A percentile compares a stretch with the other conserved stretches of the same genome.
Evolutionary conservation across 805 yeast genomes (phyloP).

Genomic region (Lachancea mirantina): DNA sequence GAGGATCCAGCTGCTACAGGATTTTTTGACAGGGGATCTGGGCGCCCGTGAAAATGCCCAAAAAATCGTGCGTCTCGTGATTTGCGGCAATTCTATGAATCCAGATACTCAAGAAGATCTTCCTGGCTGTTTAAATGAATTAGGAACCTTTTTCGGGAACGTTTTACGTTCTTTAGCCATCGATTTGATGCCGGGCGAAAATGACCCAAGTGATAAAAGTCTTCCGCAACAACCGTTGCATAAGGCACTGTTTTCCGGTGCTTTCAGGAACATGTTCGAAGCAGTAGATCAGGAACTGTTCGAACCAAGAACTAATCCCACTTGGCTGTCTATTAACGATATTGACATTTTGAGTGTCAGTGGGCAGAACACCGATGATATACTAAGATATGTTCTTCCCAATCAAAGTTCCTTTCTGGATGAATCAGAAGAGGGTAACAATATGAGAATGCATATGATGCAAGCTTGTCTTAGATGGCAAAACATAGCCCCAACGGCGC

Average conservation of each 20-base stretch:
- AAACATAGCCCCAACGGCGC: conserved; percentile 87
- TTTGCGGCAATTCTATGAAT: conserved; percentile 67
- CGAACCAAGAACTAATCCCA: conserved; percentile 61
- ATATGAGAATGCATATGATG: conserved; percentile 45
- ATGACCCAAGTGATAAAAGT: conserved; percentile 78
- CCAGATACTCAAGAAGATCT: conserved; percentile 30
- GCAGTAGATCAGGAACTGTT: conserved; percentile 32
- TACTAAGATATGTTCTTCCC: conserved; percentile 56
- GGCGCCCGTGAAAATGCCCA: conserved; percentile 33
- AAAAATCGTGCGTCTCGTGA: conserved; percentile 43
- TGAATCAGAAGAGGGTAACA: conserved; percentile 16
- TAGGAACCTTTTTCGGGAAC: conserved; percentile 55
- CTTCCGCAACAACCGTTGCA: conserved; percentile 92
- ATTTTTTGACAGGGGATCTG: conserved; percentile 67
- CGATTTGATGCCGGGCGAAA: conserved; percentile 73
- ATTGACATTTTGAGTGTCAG: conserved; percentile 60
- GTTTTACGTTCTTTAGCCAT: conserved; percentile 57
- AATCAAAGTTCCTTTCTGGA: conserved; percentile 24
- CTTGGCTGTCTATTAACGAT: conserved; percentile 55
- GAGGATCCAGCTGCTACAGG: conserved; percentile 52
- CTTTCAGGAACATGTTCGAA: conserved; percentile 36
- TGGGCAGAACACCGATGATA: conserved; percentile 81
- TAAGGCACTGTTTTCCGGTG: conserved; percentile 52
- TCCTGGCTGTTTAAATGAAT: conserved; percentile 46
- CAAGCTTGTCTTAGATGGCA: conserved; percentile 75